phyloP scores from a whole-genome alignment of 306 rosid genomes.

The Dalbergia oliveri region DNA sequence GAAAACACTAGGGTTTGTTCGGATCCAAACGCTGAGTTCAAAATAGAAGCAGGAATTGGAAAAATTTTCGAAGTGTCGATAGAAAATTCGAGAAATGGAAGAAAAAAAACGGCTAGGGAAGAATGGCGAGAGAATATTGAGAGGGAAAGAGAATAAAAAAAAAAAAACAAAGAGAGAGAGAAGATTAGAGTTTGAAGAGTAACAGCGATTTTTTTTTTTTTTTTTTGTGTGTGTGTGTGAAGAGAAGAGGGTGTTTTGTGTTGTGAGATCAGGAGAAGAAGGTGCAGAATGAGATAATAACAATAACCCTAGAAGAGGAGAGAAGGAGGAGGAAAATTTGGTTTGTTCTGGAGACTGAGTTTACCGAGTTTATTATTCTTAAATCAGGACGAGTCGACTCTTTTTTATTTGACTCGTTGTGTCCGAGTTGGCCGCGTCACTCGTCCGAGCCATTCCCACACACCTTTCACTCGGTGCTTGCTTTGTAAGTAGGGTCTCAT shows the following conservation, averaged over 20 bases:
- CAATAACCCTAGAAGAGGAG: conserved; percentile 47
- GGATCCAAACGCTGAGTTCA: conserved; percentile 38
- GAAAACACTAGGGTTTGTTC: conserved; percentile 48
- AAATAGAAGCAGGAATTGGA: conserved; percentile 12
- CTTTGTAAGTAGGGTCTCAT: no score
- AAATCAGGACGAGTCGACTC: conserved; percentile 36
- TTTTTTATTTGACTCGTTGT: conserved; percentile 37
- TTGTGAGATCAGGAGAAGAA: conserved; percentile 17
- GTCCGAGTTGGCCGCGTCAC: conserved; percentile 40
- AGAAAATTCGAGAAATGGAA: conserved; percentile 7
- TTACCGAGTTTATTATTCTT: conserved; percentile 41
- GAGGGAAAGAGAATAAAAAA: neutral
- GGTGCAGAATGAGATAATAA: neutral
- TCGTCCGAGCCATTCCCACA: conserved; percentile 43
- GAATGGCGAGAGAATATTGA: neutral
- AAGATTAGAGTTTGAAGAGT: conserved; percentile 50
- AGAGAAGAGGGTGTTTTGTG: conserved; percentile 1
- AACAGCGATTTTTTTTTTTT: conserved; percentile 21
- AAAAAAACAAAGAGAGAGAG: neutral
- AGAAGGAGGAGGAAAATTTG: conserved; percentile 40
- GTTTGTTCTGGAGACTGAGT: conserved; percentile 47
- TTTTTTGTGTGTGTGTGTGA: conserved; percentile 11
- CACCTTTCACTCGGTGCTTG: neutral
- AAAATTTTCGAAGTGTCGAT: neutral
- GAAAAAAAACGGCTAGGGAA: neutral